Percentiles rank a stretch among this genome's conserved stretches.
Evolutionary conservation across 2,329 filamentous ascomycete species (phyloP).

Genomic region (Clarireedia homoeocarpa): DNA sequence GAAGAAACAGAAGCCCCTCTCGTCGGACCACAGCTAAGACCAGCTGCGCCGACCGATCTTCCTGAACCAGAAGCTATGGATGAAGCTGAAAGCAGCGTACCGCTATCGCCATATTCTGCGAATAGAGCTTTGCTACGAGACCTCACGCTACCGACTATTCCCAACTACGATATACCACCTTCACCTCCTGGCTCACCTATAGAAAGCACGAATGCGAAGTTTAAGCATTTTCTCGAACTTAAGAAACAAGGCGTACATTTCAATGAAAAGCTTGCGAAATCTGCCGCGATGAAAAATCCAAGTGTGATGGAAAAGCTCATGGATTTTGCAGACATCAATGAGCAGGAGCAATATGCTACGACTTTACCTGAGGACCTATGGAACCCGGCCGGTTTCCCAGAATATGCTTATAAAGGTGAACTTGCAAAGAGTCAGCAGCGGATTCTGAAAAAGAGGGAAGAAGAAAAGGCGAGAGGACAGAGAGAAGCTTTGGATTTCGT

Average conservation of each 20-base stretch:
- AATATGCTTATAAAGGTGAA: conserved; percentile 43
- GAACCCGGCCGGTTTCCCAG: conserved; percentile 49
- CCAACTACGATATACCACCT: conserved; percentile 66
- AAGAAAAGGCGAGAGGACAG: conserved; percentile 25
- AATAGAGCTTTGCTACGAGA: conserved; percentile 58
- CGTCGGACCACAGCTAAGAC: conserved; percentile 25
- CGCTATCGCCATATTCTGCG: conserved; percentile 57
- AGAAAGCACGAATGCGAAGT: conserved; percentile 51
- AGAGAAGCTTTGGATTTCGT: conserved; percentile 29
- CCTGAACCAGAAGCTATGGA: conserved; percentile 1
- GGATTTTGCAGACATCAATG: conserved; percentile 53
- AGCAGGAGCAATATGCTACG: conserved; percentile 57
- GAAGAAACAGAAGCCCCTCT: conserved; percentile 17
- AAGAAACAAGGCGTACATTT: conserved; percentile 73
- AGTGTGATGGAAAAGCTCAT: conserved; percentile 64
- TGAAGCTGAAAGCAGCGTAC: conserved; percentile 26
- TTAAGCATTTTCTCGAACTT: conserved; percentile 66
- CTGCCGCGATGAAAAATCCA: conserved; percentile 62
- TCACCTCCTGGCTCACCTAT: conserved; percentile 59
- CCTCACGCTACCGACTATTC: conserved; percentile 64
- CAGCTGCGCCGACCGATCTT: conserved; percentile 13
- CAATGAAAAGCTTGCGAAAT: conserved; percentile 63
- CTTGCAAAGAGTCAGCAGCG: conserved; percentile 40
- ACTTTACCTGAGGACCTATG: conserved; percentile 49
- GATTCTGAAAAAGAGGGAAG: conserved; percentile 26